Evolutionary conservation across 192 early-diverging fungal genomes (phyloP), one percentile per base, ranked within the genome.

Genomic region (Lunasporangiospora selenospora): DNA sequence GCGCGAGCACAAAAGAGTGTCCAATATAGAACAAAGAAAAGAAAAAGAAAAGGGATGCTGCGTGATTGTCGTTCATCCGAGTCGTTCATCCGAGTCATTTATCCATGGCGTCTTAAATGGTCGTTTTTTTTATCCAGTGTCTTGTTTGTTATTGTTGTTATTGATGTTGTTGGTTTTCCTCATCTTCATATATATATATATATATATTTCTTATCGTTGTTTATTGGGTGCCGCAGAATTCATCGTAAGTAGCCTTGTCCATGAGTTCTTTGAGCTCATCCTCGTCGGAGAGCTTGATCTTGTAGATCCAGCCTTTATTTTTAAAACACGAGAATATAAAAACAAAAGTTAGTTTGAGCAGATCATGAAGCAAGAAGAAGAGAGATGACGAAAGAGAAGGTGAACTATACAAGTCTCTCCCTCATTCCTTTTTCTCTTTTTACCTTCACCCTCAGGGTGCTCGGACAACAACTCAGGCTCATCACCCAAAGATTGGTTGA

Each of bases 241-340:
- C 65, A 31, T 82, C 71, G 81, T 98, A 98, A 6, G 69, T 82
- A 13, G 65, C 65, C 73, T 90, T 86, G 70, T 89, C 80, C 33
- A 98, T 64, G 52, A 98, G 83, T 15, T 69, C 64, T 8, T 91
- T 81, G 46, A 97, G 53, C 70, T 97, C 88, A 6, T 58, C 83
- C 63, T 79, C 63, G 55, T 84, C 60, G 6, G 80, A 80, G 40
- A 98, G 40, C 83, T 95, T 84, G 71, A 98, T 90, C 86, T 96
- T 95, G 76, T 90, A 93, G 39, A 96, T 81, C 96, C 96, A 98
- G 52, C 90, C 93, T 93, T 58, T 41, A 29, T 44, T 23, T 23
- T 59, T 24, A 46, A 58, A 34, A 45, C 37, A 38, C 53, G 43
- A 8, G 33, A 54, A 39, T 23, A 61, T 23, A 53, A 18, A 6